Percentiles rank a stretch among this genome's conserved stretches.
Evolutionary conservation across 176 grass and related monocot species (phyloP).

Genomic region (Oryza longistaminata): DNA sequence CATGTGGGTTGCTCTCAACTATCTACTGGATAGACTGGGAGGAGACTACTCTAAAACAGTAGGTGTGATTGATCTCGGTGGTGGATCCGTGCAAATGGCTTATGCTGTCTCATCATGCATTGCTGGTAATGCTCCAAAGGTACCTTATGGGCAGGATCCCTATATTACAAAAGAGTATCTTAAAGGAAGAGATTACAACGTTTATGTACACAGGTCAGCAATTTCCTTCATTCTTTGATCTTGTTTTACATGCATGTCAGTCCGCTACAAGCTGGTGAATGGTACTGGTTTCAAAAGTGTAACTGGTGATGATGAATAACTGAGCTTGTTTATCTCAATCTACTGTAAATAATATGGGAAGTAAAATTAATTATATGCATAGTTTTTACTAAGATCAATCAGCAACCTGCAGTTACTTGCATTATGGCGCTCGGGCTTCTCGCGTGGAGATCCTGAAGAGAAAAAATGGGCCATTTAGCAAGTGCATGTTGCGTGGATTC

Average conservation of each 20-base stretch:
- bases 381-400: too few species aligned
- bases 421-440: constrained; percentile 47
- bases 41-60: constrained; percentile 51
- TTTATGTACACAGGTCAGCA: constrained; percentile 61
- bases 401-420: constrained; percentile 44
- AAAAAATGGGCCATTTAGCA: constrained; percentile 31
- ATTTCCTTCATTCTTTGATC: too few species aligned
- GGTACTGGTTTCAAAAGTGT: too few species aligned
- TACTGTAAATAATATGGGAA: too few species aligned
- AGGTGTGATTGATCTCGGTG: constrained; percentile 54
- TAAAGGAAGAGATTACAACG: constrained; percentile 36
- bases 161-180: constrained; percentile 51
- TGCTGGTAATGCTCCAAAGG: constrained; percentile 51
- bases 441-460: constrained; percentile 51
- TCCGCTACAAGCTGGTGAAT: too few species aligned
- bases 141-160: constrained; percentile 4
- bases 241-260: too few species aligned
- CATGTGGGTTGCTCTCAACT: constrained; percentile 66
- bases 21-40: constrained; percentile 50
- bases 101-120: constrained; percentile 45
- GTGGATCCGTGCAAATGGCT: constrained; percentile 60
- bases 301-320: too few species aligned
- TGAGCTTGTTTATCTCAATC: too few species aligned
- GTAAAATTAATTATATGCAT: too few species aligned
- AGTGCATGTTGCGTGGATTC: constrained; percentile 54